Percentiles rank a stretch among this genome's conserved stretches.
Conservation (phyloP, 352 stramenopile genomes). For the Hyaloperonospora arabidopsidis region DNA sequence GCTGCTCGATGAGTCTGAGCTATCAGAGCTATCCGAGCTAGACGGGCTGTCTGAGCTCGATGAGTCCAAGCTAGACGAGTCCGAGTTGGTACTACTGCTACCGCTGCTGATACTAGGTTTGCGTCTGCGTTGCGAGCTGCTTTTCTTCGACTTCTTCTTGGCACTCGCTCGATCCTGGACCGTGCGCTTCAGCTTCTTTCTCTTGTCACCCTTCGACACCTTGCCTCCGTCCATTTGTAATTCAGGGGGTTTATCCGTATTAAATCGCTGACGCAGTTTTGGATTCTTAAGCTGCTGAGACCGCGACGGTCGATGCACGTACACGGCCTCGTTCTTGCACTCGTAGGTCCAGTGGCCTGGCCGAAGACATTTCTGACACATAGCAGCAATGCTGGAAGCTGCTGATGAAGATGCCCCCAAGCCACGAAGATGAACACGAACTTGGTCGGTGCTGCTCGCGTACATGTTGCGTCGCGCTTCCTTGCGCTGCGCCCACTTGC, state of each 20-base stretch:
- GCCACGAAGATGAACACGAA: slow-evolving; percentile 46
- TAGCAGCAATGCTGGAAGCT: slow-evolving; percentile 24
- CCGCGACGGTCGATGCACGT: slow-evolving; percentile 67
- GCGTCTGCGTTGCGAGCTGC: slow-evolving; percentile 17
- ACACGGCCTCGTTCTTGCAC: slow-evolving; percentile 81
- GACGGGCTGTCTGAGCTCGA: slow-evolving; percentile 23
- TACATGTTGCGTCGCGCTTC: slow-evolving; percentile 80
- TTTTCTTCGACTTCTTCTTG: slow-evolving; percentile 12
- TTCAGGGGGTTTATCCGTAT: slow-evolving; percentile 63
- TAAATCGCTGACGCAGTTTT: slow-evolving; percentile 74
- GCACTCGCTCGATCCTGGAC: slow-evolving; percentile 12
- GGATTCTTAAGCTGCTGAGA: slow-evolving; percentile 77
- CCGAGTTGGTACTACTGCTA: slow-evolving; percentile 27
- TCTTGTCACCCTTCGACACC: slow-evolving; percentile 14
- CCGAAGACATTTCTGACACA: slow-evolving; percentile 82
- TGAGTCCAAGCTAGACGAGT: slow-evolving; percentile 20
- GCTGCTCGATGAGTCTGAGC: slow-evolving; percentile 23
- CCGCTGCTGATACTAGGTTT: slow-evolving; percentile 29
- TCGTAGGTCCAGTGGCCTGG: slow-evolving; percentile 82
- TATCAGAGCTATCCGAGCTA: slow-evolving; percentile 10
- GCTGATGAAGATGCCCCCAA: slow-evolving; percentile 11
- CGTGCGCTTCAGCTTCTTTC: slow-evolving; percentile 25
- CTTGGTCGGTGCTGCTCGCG: slow-evolving; percentile 69
- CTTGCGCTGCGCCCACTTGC: slow-evolving; percentile 59
- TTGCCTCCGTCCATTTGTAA: slow-evolving; percentile 33